Percentiles rank a stretch among this genome's conserved stretches.
Conservation (phyloP, 2,329 filamentous ascomycete genomes). For the Acarospora socialis region DNA sequence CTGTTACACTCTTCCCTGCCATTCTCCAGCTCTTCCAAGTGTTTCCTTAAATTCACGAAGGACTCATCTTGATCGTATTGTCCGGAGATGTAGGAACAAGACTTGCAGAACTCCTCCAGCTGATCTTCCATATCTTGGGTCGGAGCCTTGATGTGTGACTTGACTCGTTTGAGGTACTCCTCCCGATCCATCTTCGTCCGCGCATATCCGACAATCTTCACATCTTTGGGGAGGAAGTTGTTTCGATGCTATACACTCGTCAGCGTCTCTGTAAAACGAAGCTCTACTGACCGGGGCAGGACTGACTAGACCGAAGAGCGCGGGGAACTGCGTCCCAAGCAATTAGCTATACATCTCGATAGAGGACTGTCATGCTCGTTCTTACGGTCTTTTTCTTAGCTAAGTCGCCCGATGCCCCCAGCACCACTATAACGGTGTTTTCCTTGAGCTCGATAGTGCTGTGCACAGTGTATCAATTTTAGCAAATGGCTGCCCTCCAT, state of each 20-base stretch:
- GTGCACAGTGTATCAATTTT: too few species aligned
- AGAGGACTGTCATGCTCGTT: too few species aligned
- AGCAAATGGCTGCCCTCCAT: too few species aligned
- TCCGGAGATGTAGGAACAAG: constrained; percentile 90
- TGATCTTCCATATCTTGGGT: constrained; percentile 96
- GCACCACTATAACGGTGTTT: constrained; percentile 91
- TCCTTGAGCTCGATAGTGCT: constrained; percentile 94
- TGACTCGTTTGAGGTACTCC: constrained; percentile 86
- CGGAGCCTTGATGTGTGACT: constrained; percentile 96
- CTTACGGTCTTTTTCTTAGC: constrained; percentile 97
- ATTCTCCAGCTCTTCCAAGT: constrained; percentile 73
- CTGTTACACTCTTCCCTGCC: constrained; percentile 72
- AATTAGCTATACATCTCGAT: too few species aligned
- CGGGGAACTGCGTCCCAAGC: constrained; percentile 84
- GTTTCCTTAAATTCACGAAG: constrained; percentile 71
- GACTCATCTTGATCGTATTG: constrained; percentile 97
- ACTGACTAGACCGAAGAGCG: constrained; percentile 91
- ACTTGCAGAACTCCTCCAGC: constrained; percentile 70
- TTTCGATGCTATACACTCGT: constrained; percentile 64
- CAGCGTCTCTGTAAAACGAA: constrained; percentile 7
- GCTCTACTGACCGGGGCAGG: constrained; percentile 8
- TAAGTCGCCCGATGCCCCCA: constrained; percentile 92
- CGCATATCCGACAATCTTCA: constrained; percentile 96
- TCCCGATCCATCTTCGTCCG: constrained; percentile 98
- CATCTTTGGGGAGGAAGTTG: constrained; percentile 92